Conservation (phyloP, 1,284 basidiomycete genomes). For the Pseudozyma flocculosa region DNA sequence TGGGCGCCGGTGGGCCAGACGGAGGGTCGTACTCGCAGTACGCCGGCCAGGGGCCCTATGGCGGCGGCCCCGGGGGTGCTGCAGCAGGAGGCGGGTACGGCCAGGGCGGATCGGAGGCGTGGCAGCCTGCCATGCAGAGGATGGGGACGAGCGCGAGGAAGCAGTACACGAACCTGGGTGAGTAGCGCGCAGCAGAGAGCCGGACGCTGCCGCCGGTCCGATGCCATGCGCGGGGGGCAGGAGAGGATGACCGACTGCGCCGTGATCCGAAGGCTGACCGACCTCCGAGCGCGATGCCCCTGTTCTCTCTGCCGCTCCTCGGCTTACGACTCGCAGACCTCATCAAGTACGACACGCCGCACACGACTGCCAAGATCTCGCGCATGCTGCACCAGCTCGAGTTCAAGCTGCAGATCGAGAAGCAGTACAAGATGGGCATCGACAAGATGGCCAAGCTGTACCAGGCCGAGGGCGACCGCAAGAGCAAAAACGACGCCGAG, state of each 20-base stretch:
- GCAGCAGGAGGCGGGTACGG: conserved; percentile 10
- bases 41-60: conserved; percentile 27
- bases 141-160: conserved; percentile 46
- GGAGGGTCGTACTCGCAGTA: conserved; percentile 27
- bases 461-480: conserved; percentile 90
- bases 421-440: conserved; percentile 96
- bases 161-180: conserved; percentile 48
- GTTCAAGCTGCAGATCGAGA: conserved; percentile 97
- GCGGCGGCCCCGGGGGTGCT: not conserved
- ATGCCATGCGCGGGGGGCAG: no score
- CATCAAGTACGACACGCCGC: conserved; percentile 94
- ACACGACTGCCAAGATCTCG: conserved; percentile 93
- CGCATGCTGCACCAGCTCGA: conserved; percentile 98
- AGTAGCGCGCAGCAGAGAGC: not conserved
- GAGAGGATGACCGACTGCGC: no score
- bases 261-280: no score
- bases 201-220: not conserved
- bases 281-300: no score
- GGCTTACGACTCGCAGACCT: conserved; percentile 66
- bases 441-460: conserved; percentile 94
- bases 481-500: conserved; percentile 71
- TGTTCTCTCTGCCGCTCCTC: no score
- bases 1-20: conserved; percentile 5
- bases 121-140: conserved; percentile 45
- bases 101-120: conserved; percentile 14